Percentiles rank a stretch among this genome's conserved stretches.
Evolutionary conservation across 352 stramenopile species (phyloP).

Genomic region (Phytophthora boehmeriae): DNA sequence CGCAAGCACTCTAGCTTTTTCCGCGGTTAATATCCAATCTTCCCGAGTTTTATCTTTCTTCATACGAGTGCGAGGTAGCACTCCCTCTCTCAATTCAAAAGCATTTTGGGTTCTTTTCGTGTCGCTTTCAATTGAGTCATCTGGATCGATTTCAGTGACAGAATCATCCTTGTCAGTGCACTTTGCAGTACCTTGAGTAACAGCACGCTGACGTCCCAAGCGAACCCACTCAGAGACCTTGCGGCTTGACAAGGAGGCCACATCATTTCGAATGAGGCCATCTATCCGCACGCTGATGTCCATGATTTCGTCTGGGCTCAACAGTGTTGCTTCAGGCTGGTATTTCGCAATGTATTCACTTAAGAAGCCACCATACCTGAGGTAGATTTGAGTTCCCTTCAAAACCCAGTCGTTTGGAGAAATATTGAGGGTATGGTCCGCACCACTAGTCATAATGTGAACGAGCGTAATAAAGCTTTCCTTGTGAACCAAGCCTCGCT

Average conservation of each 20-base stretch:
- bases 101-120: slow-evolving; percentile 2
- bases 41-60: slow-evolving; percentile 32
- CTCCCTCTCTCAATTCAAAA: slow-evolving; percentile 7
- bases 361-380: slow-evolving; percentile 35
- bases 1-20: slow-evolving; percentile 50
- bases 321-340: slow-evolving; percentile 4
- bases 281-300: slow-evolving; percentile 28
- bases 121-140: neutral
- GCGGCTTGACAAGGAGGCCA: slow-evolving; percentile 20
- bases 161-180: slow-evolving; percentile 2
- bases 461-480: slow-evolving; percentile 34
- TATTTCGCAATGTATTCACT: slow-evolving; percentile 15
- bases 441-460: slow-evolving; percentile 29
- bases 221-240: slow-evolving; percentile 29
- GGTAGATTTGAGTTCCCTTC: slow-evolving; percentile 17
- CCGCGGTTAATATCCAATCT: slow-evolving; percentile 45
- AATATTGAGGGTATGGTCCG: slow-evolving; percentile 25
- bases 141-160: neutral
- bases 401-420: slow-evolving; percentile 19
- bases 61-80: slow-evolving; percentile 22
- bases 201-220: slow-evolving; percentile 21
- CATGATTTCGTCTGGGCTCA: slow-evolving; percentile 17
- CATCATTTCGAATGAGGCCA: slow-evolving; percentile 30
- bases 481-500: slow-evolving; percentile 30
- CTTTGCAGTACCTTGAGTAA: slow-evolving; percentile 2